Base-by-base conservation (phyloP, 2,329 filamentous ascomycete species). In the Xylariales sp. region DNA sequence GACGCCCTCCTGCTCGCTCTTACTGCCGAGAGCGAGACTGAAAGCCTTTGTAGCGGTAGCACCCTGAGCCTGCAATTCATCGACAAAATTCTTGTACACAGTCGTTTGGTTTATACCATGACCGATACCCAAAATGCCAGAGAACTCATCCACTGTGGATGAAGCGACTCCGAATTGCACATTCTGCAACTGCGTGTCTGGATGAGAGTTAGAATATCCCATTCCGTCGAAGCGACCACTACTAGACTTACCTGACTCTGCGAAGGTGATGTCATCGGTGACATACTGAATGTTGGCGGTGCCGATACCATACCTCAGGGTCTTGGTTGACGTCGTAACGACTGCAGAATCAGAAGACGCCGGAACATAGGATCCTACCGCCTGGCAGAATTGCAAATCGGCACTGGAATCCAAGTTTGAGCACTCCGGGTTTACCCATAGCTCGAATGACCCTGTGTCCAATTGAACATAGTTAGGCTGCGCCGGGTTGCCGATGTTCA, bases 91-190 rank as follows among this genome's bases (percentile, higher is more conserved):
- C 46, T 58, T 64, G 52, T 78, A 77, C 7, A 48, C 52, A 3
- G 66, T 70, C 19, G 68, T 73, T 38, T 66, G 49, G 25, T 68
- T 70, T 10, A 62, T 35, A 3, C 78, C 69, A 57, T 87, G 87
- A 18, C 87, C 87, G 42, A 93, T 82, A 16, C 88, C 88, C 15
- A 94, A 62, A 34, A 93, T 87, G 27, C 74, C 74, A 0, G 71
- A 64, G 44, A 72, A 74, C 46, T 74, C 66, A 45, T 74, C 66
- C 11, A 58, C 46, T 5, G 66, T 68, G 10, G 56, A 51, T 28
- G 71, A 73, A n/a, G 81, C 82, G 27, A 84, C 74, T 46, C 82
- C 82, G 46, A 86, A 84, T 52, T 82, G 77, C 39, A 84, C 70
- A n/a, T 65, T 57, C 14, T 65, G 55, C 12, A 81, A 58, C 8